Percentiles rank a stretch among this genome's conserved stretches.
Conservation (phyloP, 306 rosid species). For the Sicyos edulis region DNA sequence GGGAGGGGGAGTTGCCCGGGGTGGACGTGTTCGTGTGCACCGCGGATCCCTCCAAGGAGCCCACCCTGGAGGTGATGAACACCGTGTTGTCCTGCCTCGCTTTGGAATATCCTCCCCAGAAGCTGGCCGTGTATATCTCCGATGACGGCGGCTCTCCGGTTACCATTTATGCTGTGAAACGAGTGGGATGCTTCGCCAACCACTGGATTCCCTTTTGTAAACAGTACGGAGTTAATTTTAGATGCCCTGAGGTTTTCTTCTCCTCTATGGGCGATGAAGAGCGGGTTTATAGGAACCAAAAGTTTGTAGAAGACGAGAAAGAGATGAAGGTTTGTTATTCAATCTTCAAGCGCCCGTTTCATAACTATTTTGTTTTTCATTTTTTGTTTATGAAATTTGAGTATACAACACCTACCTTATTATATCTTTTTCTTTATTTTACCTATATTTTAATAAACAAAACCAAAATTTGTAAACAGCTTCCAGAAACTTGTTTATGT, state of each 20-base stretch:
- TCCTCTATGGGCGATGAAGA: constrained; percentile 26
- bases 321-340: constrained; percentile 4
- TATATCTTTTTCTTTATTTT: no score
- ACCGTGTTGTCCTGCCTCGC: constrained; percentile 72
- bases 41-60: constrained; percentile 60
- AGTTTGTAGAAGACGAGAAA: constrained; percentile 17
- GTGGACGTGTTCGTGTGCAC: constrained; percentile 70
- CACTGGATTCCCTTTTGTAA: constrained; percentile 63
- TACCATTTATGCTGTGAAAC: constrained; percentile 41
- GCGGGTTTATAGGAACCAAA: constrained; percentile 21
- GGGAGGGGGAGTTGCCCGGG: constrained; percentile 42
- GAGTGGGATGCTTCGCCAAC: constrained; percentile 48
- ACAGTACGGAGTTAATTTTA: constrained; percentile 32
- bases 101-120: constrained; percentile 55
- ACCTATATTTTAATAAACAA: no score
- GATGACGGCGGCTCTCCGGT: constrained; percentile 58
- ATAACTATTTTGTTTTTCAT: no score
- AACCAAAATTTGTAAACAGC: no score
- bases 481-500: no score
- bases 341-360: no score
- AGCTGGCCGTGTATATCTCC: constrained; percentile 64
- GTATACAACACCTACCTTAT: no score
- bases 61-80: constrained; percentile 61
- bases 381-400: no score
- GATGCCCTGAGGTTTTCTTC: constrained; percentile 60